Percentiles rank a stretch among this genome's conserved stretches.
Conservation (phyloP, 1,284 basidiomycete genomes). For the Cutaneotrichosporon daszewskae region DNA sequence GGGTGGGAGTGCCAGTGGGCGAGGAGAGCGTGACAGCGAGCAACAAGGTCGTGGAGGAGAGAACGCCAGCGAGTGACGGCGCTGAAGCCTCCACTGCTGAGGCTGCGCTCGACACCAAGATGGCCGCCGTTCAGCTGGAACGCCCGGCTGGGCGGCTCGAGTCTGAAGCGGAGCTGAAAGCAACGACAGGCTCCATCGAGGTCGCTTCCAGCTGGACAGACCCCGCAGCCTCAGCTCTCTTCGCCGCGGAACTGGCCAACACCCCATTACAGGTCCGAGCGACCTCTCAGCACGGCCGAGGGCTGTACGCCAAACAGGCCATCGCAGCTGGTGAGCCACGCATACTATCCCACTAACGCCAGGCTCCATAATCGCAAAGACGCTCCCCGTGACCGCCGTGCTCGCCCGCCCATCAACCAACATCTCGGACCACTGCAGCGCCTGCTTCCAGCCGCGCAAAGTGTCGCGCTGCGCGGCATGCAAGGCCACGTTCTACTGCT, state of each 20-base stretch:
- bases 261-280: slow-evolving; percentile 23
- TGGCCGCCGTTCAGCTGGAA: too few relatives aligned
- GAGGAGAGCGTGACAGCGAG: too few relatives aligned
- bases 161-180: too few relatives aligned
- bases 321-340: slow-evolving; percentile 20
- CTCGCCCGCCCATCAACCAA: slow-evolving; percentile 56
- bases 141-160: too few relatives aligned
- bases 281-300: slow-evolving; percentile 23
- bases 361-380: slow-evolving; percentile 60
- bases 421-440: slow-evolving; percentile 57
- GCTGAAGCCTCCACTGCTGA: too few relatives aligned
- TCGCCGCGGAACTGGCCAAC: not conserved
- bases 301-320: slow-evolving; percentile 22
- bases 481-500: slow-evolving; percentile 65
- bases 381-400: slow-evolving; percentile 59
- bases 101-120: too few relatives aligned
- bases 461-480: slow-evolving; percentile 66
- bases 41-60: too few relatives aligned
- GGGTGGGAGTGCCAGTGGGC: too few relatives aligned
- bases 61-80: too few relatives aligned
- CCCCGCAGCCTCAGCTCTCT: not conserved
- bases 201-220: too few relatives aligned
- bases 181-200: too few relatives aligned
- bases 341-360: not conserved
- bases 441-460: slow-evolving; percentile 8